A percentile compares a stretch with the other conserved stretches of the same genome.
Evolutionary conservation across 2,329 filamentous ascomycete species (phyloP).

Genomic region (Bimuria novae-zelandiae): DNA sequence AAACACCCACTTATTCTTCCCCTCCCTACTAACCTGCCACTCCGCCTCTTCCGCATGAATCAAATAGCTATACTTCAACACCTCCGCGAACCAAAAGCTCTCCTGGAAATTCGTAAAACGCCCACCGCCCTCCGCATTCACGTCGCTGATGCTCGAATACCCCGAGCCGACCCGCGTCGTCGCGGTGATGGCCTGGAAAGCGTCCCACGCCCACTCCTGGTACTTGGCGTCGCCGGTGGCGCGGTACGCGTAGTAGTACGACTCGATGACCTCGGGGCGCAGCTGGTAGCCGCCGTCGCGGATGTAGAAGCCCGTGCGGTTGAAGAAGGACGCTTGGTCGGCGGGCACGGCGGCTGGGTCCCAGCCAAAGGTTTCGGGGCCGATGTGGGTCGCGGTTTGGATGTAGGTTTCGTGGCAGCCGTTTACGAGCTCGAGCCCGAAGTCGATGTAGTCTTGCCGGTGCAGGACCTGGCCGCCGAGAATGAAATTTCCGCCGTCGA

Average conservation of each 20-base stretch:
- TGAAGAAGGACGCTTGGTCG: constrained; percentile 62
- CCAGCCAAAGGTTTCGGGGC: constrained; percentile 66
- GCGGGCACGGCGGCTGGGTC: constrained; percentile 38
- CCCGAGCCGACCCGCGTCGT: constrained; percentile 68
- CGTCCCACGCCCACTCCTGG: constrained; percentile 83
- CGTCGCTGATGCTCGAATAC: constrained; percentile 68
- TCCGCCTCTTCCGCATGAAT: constrained; percentile 67
- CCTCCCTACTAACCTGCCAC: constrained; percentile 60
- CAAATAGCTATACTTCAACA: constrained; percentile 82
- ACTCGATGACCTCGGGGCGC: constrained; percentile 81
- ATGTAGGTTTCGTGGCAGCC: constrained; percentile 77
- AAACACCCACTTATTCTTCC: constrained; percentile 61
- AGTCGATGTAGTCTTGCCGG: constrained; percentile 69
- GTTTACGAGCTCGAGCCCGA: constrained; percentile 72
- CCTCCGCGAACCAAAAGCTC: constrained; percentile 87
- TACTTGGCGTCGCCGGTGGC: constrained; percentile 76
- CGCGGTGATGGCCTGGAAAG: constrained; percentile 69
- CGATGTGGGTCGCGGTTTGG: constrained; percentile 71
- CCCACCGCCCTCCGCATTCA: constrained; percentile 67
- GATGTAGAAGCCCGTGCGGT: constrained; percentile 73
- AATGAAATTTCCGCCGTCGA: constrained; percentile 84
- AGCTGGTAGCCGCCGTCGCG: constrained; percentile 65
- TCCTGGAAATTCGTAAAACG: constrained; percentile 73
- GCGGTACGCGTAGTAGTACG: constrained; percentile 84
- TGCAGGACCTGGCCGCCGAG: constrained; percentile 74